Conservation (phyloP, 805 yeast genomes). For the Candida ficus region DNA sequence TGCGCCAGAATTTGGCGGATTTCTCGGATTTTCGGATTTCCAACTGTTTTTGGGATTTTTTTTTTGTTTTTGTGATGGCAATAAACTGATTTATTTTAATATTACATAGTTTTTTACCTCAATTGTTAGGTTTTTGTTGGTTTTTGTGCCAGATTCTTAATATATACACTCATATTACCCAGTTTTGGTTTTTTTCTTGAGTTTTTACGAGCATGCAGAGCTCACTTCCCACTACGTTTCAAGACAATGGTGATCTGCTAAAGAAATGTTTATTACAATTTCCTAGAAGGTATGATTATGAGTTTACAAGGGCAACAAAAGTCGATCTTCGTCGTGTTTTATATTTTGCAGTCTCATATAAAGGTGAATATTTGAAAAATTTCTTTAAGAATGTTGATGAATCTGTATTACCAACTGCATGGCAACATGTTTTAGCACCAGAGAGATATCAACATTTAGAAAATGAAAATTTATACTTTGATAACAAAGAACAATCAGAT, state of each 20-base stretch:
- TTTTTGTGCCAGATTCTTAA: neutral
- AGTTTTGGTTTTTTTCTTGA: neutral
- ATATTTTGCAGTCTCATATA: slow-evolving; percentile 36
- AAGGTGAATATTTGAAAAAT: slow-evolving; percentile 34
- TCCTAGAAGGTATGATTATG: slow-evolving; percentile 32
- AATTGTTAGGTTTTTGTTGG: neutral
- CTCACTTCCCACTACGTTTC: slow-evolving; percentile 12
- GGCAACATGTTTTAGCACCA: slow-evolving; percentile 20
- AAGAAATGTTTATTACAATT: slow-evolving; percentile 33
- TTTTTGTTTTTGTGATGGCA: too few species aligned
- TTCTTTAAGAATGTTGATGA: slow-evolving; percentile 32
- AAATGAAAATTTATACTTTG: slow-evolving; percentile 17
- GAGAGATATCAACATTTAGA: slow-evolving; percentile 22
- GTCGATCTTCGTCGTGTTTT: slow-evolving; percentile 37
- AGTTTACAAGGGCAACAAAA: slow-evolving; percentile 26
- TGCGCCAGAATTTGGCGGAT: too few species aligned
- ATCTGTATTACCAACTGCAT: slow-evolving; percentile 17
- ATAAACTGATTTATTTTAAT: too few species aligned
- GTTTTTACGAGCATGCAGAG: too few species aligned
- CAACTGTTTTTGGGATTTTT: too few species aligned
- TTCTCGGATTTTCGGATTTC: too few species aligned
- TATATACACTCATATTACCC: too few species aligned
- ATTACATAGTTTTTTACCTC: too few species aligned
- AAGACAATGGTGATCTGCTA: slow-evolving; percentile 20
- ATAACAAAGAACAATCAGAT: slow-evolving; percentile 15